Evolutionary conservation across 345 rosid genomes (phyloP), one percentile per base, ranked within the genome.

Genomic region (Cardiospermum halicacabum): DNA sequence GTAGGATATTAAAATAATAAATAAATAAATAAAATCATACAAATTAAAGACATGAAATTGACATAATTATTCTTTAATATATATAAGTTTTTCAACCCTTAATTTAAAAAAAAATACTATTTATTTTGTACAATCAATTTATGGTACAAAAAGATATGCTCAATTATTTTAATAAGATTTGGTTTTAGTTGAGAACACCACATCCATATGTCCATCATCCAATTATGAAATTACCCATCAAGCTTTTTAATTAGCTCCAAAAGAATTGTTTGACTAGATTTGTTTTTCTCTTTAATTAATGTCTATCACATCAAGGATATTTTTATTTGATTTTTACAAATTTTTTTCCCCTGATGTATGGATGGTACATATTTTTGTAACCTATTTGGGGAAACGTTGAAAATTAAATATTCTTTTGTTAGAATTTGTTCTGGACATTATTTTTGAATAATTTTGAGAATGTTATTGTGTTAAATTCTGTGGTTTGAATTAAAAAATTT

Each of bases 231-330:
- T 60, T 53, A 25, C 53, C 27, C n/a, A 24, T 36, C 54, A 37
- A 51, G 21, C 66, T 60, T 69, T 34, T 27, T 58, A n/a, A n/a
- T n/a, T n/a, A 39, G 7, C 31, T 0, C 49, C 11, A 37, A 58
- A 24, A 19, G 12, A 18, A 30, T 34, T 34, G 8, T 18, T 32
- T n/a, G 13, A 54, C 58, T 6, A 28, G 12, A 18, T 34, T 56
- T 18, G 8, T 56, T 19, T 32, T 32, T 56, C 7, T 0, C 18
- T 4, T 4, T 56, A 37, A 0, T 36, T 19, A 57, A 57, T 57
- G 18, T 34, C 24, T 4, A 25, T 11, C 61, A 1, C 24, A 34
- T 34, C 11, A 18, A n/a, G 15, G 11, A 7, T 10, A 19, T 32
- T 37, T 58, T 22, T 15, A 36, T 58, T 16, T 3, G 22, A 13